A percentile compares a stretch with the other conserved stretches of the same genome.
Evolutionary conservation across 345 rosid species (phyloP).

Genomic region (Gynandropsis gynandra): DNA sequence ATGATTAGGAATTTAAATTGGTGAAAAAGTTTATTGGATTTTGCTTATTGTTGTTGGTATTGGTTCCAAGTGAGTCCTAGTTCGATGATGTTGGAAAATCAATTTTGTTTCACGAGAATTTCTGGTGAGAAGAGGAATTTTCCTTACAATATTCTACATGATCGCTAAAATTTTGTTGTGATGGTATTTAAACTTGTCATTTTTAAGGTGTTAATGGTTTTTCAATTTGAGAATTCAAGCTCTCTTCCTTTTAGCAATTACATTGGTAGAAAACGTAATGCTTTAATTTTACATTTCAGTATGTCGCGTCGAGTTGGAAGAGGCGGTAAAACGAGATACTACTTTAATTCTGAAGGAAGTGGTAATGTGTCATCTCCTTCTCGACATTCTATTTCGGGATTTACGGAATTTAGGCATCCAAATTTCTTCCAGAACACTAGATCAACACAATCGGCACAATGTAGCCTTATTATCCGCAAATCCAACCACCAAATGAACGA

Average conservation of each 20-base stretch:
- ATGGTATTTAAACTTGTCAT: constrained; percentile 10
- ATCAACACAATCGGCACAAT: too few relatives aligned
- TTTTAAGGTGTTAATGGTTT: constrained; percentile 1
- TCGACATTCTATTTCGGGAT: too few relatives aligned
- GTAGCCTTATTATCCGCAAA: too few relatives aligned
- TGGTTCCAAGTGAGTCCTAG: neutral
- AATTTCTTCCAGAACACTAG: too few relatives aligned
- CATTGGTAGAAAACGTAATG: too few relatives aligned
- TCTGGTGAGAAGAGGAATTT: neutral
- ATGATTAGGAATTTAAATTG: neutral
- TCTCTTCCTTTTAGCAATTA: neutral
- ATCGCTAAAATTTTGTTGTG: neutral
- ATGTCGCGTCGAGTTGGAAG: too few relatives aligned
- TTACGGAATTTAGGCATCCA: too few relatives aligned
- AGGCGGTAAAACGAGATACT: too few relatives aligned
- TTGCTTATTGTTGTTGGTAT: constrained; percentile 1
- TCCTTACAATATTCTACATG: neutral
- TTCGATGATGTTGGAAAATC: neutral
- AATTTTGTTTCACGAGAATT: neutral
- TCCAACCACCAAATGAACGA: too few relatives aligned
- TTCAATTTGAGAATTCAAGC: neutral
- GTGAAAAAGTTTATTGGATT: neutral
- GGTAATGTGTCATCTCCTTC: too few relatives aligned
- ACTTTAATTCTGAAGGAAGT: too few relatives aligned
- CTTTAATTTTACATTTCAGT: too few relatives aligned